Conservation (phyloP, 164 flowering plant genomes). For the Umbellularia californica region DNA sequence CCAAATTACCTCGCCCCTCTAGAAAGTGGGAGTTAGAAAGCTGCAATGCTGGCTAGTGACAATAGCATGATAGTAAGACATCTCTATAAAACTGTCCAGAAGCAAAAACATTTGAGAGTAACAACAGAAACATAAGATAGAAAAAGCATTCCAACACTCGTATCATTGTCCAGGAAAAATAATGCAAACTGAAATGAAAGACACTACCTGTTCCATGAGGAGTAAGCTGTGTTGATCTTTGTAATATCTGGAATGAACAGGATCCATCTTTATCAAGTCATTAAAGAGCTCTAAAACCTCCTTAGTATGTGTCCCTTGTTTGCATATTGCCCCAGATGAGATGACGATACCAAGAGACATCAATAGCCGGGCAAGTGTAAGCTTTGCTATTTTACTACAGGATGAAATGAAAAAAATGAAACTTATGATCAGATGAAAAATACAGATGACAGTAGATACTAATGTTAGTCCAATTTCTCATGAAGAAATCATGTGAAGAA, state of each 20-base stretch:
- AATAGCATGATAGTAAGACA: background rate
- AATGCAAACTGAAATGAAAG: conserved; percentile 1
- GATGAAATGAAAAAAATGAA: background rate
- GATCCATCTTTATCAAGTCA: conserved; percentile 68
- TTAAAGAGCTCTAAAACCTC: conserved; percentile 57
- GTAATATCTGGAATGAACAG: conserved; percentile 62
- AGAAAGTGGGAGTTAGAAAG: background rate
- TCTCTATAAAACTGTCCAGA: background rate
- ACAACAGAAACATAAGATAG: background rate
- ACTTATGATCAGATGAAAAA: background rate
- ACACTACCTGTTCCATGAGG: conserved; percentile 58
- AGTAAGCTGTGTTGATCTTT: conserved; percentile 62
- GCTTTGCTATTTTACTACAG: conserved; percentile 87
- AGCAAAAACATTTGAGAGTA: background rate
- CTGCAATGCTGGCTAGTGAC: background rate
- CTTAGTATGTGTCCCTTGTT: conserved; percentile 35
- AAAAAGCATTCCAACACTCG: background rate
- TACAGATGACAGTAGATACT: background rate
- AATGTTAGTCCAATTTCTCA: background rate
- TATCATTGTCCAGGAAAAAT: background rate
- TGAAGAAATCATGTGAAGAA: background rate
- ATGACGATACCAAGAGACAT: conserved; percentile 49
- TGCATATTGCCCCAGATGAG: conserved; percentile 19
- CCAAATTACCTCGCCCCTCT: too few relatives aligned
- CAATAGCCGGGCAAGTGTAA: conserved; percentile 80